These are phyloP conservation scores for Talaromyces sp. DNA, from an alignment of 2,329 filamentous ascomycete species.

Conservation along the genomic window DNA sequence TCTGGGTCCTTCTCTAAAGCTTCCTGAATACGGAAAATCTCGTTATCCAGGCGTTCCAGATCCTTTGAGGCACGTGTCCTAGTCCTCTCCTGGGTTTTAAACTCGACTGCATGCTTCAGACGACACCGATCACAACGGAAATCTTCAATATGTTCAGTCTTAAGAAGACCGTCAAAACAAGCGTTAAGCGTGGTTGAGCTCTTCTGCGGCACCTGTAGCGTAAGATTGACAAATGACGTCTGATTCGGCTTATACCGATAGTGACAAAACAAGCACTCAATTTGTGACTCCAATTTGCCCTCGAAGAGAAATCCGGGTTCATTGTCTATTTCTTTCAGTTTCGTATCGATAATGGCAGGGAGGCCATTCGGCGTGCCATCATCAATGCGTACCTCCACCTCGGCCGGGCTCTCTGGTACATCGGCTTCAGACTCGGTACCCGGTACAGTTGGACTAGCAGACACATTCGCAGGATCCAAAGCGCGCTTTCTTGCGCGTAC, in stretches of 20 bases:
- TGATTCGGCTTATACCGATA: conserved; percentile 84
- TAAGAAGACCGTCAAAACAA: conserved; percentile 92
- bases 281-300: conserved; percentile 89
- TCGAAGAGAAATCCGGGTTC: conserved; percentile 80
- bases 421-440: conserved; percentile 7
- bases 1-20: conserved; percentile 84
- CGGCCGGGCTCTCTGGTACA: conserved; percentile 26
- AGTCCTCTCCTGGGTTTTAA: conserved; percentile 63
- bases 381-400: conserved; percentile 41
- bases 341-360: conserved; percentile 41
- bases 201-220: conserved; percentile 84
- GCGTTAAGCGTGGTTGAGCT: conserved; percentile 77
- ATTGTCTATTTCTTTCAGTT: conserved; percentile 41
- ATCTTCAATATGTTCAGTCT: conserved; percentile 94
- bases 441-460: conserved; percentile 12
- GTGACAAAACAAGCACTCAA: conserved; percentile 85
- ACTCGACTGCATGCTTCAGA: conserved; percentile 73
- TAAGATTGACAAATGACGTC: conserved; percentile 88
- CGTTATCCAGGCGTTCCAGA: conserved; percentile 55
- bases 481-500: conserved; percentile 65
- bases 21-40: conserved; percentile 66
- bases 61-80: conserved; percentile 58
- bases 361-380: conserved; percentile 36
- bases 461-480: conserved; percentile 25
- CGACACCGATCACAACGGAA: conserved; percentile 95